Conservation (phyloP, 768 basidiomycete genomes). For the Trametes cinnabarina region DNA sequence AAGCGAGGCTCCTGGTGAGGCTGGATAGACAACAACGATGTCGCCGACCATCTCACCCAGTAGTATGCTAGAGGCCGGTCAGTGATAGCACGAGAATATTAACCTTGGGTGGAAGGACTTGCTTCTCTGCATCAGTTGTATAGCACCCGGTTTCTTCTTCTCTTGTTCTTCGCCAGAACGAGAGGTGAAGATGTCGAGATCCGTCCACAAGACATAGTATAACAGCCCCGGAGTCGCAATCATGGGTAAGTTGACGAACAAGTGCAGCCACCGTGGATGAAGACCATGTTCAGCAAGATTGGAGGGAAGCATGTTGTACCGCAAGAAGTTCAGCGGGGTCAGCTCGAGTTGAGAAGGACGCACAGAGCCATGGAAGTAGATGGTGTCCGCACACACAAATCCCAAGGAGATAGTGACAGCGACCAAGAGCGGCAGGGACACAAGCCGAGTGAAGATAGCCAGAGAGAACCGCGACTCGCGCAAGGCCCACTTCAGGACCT, state of each 20-base stretch:
- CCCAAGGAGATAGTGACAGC: conserved; percentile 15
- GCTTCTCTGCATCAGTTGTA: conserved; percentile 10
- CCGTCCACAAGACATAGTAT: conserved; percentile 19
- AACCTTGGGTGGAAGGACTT: background rate
- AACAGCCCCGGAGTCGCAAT: conserved; percentile 37
- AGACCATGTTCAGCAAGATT: conserved; percentile 41
- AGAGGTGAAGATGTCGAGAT: conserved; percentile 13
- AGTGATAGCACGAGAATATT: background rate
- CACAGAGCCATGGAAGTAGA: conserved; percentile 30
- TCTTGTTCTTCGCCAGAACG: background rate
- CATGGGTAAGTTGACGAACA: conserved; percentile 40
- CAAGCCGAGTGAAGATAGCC: background rate
- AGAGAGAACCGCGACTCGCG: background rate
- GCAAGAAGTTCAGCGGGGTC: conserved; percentile 39
- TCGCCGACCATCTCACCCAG: conserved; percentile 31
- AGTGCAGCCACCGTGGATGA: conserved; percentile 41
- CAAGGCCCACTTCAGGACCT: conserved; percentile 22
- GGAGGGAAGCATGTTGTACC: conserved; percentile 35
- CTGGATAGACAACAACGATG: conserved; percentile 32
- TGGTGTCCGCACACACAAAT: conserved; percentile 31
- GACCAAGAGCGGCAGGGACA: conserved; percentile 26
- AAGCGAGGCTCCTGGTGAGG: conserved; percentile 43
- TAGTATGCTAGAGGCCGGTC: conserved; percentile 31
- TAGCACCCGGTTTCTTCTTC: conserved; percentile 2
- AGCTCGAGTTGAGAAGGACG: conserved; percentile 24